Evolutionary conservation across 768 basidiomycete genomes (phyloP).

Genomic region (Inosperma sp.): DNA sequence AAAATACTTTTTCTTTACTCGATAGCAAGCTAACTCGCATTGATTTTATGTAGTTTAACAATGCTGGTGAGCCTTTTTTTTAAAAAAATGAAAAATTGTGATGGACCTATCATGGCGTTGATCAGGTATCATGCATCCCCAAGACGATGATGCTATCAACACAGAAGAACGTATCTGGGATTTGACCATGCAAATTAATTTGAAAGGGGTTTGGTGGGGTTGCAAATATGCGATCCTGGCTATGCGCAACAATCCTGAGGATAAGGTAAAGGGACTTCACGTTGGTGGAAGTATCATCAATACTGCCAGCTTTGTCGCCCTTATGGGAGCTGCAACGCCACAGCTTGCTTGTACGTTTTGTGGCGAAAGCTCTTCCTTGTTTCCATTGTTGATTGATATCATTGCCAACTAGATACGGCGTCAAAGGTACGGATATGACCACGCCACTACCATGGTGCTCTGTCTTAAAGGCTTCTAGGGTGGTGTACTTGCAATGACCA

Average conservation of each 20-base stretch:
- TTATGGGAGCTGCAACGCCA: constrained; percentile 94
- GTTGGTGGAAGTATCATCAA: constrained; percentile 93
- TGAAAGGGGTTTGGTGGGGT: constrained; percentile 99
- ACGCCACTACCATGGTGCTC: not conserved
- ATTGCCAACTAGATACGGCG: constrained; percentile 66
- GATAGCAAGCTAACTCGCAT: not conserved
- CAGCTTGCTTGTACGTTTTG: constrained; percentile 79
- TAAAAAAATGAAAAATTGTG: not conserved
- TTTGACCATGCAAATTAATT: constrained; percentile 87
- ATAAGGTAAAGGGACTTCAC: constrained; percentile 73
- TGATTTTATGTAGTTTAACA: constrained; percentile 71
- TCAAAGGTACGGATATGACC: constrained; percentile 59
- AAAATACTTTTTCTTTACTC: constrained; percentile 15
- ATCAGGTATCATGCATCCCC: constrained; percentile 95
- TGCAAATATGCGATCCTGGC: constrained; percentile 96
- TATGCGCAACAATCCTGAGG: constrained; percentile 89
- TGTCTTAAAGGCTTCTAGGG: constrained; percentile 45
- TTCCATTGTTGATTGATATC: constrained; percentile 13
- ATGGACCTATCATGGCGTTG: not conserved
- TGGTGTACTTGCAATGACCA: constrained; percentile 96
- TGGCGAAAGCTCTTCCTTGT: constrained; percentile 2
- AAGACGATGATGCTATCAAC: constrained; percentile 91
- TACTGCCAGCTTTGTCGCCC: constrained; percentile 94
- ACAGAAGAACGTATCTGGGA: constrained; percentile 98
- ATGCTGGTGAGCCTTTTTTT: constrained; percentile 53